Evolutionary conservation across 495 filamentous ascomycete species (phyloP).

Genomic region (Parathielavia hyrcaniae): DNA sequence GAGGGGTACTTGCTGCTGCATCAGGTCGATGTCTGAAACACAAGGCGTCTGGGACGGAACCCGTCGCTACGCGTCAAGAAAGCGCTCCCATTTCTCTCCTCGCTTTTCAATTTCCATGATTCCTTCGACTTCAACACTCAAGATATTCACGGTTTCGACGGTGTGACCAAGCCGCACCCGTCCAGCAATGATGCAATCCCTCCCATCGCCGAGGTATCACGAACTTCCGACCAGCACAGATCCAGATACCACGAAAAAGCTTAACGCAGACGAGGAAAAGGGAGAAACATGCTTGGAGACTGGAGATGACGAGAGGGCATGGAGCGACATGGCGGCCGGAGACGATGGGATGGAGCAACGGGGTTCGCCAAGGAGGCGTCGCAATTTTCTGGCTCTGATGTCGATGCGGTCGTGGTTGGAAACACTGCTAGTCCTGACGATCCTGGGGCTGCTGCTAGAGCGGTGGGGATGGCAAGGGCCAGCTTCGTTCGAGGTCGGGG

Average conservation of each 20-base stretch:
- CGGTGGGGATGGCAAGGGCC: slow-evolving; percentile 20
- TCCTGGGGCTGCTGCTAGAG: slow-evolving; percentile 32
- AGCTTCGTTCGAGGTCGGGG: slow-evolving; percentile 28
- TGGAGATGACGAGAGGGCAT: slow-evolving; percentile 6
- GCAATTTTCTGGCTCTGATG: slow-evolving; percentile 1
- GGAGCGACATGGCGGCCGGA: slow-evolving; percentile 16
- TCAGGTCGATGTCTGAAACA: neutral
- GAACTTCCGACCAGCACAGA: neutral
- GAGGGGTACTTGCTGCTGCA: neutral
- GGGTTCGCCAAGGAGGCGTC: neutral
- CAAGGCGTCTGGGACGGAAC: neutral
- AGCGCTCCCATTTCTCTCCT: too few relatives aligned
- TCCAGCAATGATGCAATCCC: neutral
- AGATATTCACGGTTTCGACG: too few relatives aligned
- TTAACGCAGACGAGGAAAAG: neutral
- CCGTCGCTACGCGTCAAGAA: neutral
- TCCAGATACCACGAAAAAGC: neutral
- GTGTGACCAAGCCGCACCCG: too few relatives aligned
- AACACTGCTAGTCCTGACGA: slow-evolving; percentile 32
- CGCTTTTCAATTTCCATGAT: neutral
- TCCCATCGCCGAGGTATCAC: neutral
- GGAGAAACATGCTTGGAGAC: neutral
- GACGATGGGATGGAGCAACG: neutral
- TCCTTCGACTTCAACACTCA: too few relatives aligned
- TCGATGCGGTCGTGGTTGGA: slow-evolving; percentile 32